Evolutionary conservation across 495 filamentous ascomycete species (phyloP), one percentile per base, ranked within the genome.

Genomic region (Neurospora sp.): DNA sequence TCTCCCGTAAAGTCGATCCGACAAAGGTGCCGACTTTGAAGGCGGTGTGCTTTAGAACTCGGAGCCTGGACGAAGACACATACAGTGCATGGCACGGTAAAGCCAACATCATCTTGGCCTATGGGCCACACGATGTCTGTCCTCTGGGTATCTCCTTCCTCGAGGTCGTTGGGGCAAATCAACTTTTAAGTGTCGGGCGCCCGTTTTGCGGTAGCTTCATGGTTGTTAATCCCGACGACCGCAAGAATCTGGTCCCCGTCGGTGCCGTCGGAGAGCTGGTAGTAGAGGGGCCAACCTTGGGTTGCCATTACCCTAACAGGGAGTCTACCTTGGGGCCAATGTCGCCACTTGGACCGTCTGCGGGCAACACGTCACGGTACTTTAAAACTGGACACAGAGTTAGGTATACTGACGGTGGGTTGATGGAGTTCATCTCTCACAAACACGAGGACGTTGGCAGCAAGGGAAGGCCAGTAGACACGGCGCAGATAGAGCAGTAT

Each of bases 201-300:
- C 84, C 85, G 18, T 84, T 86, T 70, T 79, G 78, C 16, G 84
- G 84, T 4, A 81, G 78, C 35, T 82, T 85, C 23, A 79, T 84
- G 78, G 80, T 87, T 54, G 85, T 87, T 38, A 84, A 82, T 69
- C 83, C 83, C 5, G 83, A 87, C n/a, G 84, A 86, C 71, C 83
- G 82, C 38, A 83, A 82, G 72, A 83, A 83, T 31, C 81, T 82
- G 38, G 78, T 86, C 73, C 85, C 85, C 1, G 76, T 86, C 18
- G 85, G 85, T 0, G 84, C 85, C 0, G 76, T 85, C 18, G 85
- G 85, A 4, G 85, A 87, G 73, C 80, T 87, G 2, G 82, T 86
- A 2, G 81, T 87, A 27, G 83, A 85, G 46, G 84, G 83, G 0
- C 83, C 84, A 23, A 86, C 85, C 1, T 77, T 87, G 14, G 83